Conservation (phyloP, 2,329 filamentous ascomycete genomes). For the Pestalotiopsis sp. region DNA sequence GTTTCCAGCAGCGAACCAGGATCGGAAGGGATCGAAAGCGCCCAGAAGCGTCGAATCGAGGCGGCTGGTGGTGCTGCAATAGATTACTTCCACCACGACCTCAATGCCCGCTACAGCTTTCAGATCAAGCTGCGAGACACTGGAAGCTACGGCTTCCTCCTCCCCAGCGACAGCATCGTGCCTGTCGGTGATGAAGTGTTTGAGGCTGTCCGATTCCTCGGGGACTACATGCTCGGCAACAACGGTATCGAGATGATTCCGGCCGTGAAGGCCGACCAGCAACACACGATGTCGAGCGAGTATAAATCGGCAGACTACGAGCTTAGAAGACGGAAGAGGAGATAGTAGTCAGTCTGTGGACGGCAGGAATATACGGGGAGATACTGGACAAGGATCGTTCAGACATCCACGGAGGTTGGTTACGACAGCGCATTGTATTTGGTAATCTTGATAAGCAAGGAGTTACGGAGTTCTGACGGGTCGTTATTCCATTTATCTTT, state of each 20-base stretch:
- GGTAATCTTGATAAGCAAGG: not conserved
- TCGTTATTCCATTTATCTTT: not conserved
- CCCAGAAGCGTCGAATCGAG: conserved; percentile 58
- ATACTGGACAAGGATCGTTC: not conserved
- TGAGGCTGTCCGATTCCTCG: conserved; percentile 81
- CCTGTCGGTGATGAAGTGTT: conserved; percentile 89
- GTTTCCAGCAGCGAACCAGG: conserved; percentile 41
- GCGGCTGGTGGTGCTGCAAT: conserved; percentile 82
- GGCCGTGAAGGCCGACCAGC: not conserved
- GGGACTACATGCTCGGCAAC: conserved; percentile 74
- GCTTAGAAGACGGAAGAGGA: conserved; percentile 3
- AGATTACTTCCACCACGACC: conserved; percentile 93
- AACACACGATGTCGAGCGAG: not conserved
- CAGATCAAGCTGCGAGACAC: conserved; percentile 94
- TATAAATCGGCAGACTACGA: not conserved
- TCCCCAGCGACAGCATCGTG: conserved; percentile 84
- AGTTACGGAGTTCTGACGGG: not conserved
- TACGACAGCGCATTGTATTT: not conserved
- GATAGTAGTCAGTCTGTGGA: not conserved
- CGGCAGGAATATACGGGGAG: not conserved
- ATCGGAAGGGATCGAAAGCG: conserved; percentile 24
- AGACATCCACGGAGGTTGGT: not conserved
- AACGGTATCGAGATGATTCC: conserved; percentile 46
- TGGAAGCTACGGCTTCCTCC: conserved; percentile 89
- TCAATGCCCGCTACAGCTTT: conserved; percentile 82